Conservation (phyloP, 2,329 filamentous ascomycete genomes). For the Colletotrichum ledebouriae region DNA sequence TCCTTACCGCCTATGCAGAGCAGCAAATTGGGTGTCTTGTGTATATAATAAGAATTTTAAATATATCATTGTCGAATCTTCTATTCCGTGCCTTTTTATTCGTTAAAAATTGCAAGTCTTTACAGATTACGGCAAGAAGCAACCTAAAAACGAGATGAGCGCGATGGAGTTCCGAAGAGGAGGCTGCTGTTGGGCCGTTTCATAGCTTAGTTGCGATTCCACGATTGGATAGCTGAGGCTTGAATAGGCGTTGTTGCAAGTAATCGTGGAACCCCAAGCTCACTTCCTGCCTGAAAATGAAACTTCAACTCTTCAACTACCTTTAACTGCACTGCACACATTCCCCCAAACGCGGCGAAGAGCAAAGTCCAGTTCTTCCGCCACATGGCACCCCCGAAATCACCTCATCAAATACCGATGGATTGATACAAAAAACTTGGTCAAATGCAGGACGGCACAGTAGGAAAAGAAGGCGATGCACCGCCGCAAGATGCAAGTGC, state of each 20-base stretch:
- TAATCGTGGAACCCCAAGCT: constrained; percentile 14
- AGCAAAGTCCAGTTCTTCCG: background rate
- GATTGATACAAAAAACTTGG: background rate
- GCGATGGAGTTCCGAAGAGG: no score
- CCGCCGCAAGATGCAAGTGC: background rate
- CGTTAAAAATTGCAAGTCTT: no score
- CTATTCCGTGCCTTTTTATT: no score
- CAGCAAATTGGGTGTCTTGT: no score
- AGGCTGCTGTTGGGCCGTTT: no score
- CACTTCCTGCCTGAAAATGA: constrained; percentile 6
- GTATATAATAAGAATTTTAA: no score
- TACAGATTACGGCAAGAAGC: no score
- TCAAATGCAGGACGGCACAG: constrained; percentile 18
- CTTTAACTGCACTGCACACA: background rate
- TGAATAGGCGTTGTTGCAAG: background rate
- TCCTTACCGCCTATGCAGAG: no score
- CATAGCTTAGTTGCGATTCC: no score
- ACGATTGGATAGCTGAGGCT: no score
- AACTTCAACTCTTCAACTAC: background rate
- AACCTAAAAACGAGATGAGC: no score
- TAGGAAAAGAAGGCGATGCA: constrained; percentile 1
- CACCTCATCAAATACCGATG: background rate
- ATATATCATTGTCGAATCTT: no score
- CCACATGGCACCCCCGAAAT: background rate
- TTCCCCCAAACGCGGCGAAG: background rate